Evolutionary conservation across 31 red algal species (phyloP), one percentile per base, ranked within the genome.

Genomic region (Odonthalia washingtoniensis): DNA sequence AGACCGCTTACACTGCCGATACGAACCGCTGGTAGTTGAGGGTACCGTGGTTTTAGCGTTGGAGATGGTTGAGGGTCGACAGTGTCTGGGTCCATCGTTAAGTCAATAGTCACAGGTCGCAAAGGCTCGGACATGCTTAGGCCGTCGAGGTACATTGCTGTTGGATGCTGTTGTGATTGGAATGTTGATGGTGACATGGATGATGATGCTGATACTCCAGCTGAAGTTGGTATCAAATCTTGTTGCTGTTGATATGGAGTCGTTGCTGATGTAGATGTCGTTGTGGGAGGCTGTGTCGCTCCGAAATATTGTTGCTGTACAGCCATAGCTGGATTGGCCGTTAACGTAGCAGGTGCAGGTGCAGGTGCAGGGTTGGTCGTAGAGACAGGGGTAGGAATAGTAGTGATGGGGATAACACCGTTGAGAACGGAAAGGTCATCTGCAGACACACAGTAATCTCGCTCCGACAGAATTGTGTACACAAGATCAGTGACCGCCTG

Each of bases 1-100:
- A 99, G 79, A 6, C 97, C 97, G 2, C 92, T 90, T 24, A 99
- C 97, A 43, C 94, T 96, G 26, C 94, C 97, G 60, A 99, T 95
- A n/a, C 97, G 97, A 28, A 99, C 97, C 34, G 87, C 85, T 33
- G 97, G 97, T n/a, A 99, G 80, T 53, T 88, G 84, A 44, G 97
- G 97, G 78, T 98, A 95, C 1, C 95, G 87, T 64, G 64, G 26
- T 36, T 72, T n/a, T 12, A 28, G 12, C 9, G 16, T 9, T 27
- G 28, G 66, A 14, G 52, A 61, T 61, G 14, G 16, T 14, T 61
- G 14, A 12, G n/a, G 28, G 6, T 12, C 9, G 28, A 28, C 66
- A 12, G 9, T 70, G 49, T 57, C 49, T 9, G 9, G 9, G 9
- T 60, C 76, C n/a, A n/a, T n/a, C 42, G 40, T 30, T 18, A 80